phyloP scores from a whole-genome alignment of 768 basidiomycete genomes.

The Terana coerulea region DNA sequence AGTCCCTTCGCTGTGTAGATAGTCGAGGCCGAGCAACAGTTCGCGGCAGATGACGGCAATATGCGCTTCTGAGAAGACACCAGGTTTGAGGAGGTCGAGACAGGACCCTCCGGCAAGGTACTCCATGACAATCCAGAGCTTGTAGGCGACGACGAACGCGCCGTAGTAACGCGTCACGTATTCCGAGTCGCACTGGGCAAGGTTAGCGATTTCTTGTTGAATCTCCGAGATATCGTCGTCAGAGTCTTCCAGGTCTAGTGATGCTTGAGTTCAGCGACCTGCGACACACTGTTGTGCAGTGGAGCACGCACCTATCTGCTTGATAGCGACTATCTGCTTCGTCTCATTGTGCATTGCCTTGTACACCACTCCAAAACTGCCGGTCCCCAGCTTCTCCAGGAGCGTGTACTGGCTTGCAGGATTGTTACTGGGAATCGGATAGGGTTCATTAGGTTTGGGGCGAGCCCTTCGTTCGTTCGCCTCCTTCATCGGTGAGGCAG shows the following conservation, averaged over 20 bases:
- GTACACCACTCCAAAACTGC: constrained; percentile 96
- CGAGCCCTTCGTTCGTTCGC: constrained; percentile 38
- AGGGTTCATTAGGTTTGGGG: constrained; percentile 45
- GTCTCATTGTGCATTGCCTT: constrained; percentile 95
- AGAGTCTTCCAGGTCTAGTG: constrained; percentile 91
- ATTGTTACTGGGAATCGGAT: constrained; percentile 70
- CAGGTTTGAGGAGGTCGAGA: constrained; percentile 91
- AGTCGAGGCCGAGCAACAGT: constrained; percentile 88
- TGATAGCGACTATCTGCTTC: constrained; percentile 94
- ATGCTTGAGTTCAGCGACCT: neutral
- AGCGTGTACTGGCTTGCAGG: constrained; percentile 90
- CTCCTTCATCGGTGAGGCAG: constrained; percentile 36
- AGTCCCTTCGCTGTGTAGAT: constrained; percentile 93
- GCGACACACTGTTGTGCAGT: neutral
- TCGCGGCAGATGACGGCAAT: constrained; percentile 95
- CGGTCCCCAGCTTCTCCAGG: constrained; percentile 94
- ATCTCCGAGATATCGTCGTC: constrained; percentile 99
- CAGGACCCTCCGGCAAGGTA: constrained; percentile 99
- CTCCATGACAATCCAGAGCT: constrained; percentile 99
- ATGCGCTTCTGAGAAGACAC: constrained; percentile 85
- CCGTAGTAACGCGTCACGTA: constrained; percentile 97
- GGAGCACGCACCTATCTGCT: constrained; percentile 81
- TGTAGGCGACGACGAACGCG: constrained; percentile 94
- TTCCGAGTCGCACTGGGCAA: constrained; percentile 94
- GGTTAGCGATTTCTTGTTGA: constrained; percentile 95